These are phyloP conservation scores for Xylaria telfairii DNA, from an alignment of 495 filamentous ascomycete genomes.

Conservation along the genomic window DNA sequence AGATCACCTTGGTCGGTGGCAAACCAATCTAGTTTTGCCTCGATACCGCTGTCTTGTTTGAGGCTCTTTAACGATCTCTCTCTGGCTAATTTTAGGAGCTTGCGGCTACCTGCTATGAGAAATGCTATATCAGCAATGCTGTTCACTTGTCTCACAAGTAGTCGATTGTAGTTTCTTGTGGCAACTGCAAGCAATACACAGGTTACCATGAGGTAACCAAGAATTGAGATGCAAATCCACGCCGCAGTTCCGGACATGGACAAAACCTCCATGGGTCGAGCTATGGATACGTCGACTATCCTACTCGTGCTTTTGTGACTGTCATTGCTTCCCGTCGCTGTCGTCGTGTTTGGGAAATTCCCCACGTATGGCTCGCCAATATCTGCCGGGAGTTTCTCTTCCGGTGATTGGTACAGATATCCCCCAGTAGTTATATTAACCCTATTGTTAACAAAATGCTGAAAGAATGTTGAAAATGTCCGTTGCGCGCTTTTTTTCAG, in stretches of 20 bases:
- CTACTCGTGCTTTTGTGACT: slow-evolving; percentile 25
- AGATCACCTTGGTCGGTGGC: slow-evolving; percentile 3
- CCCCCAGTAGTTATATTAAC: slow-evolving; percentile 35
- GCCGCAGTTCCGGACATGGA: slow-evolving; percentile 43
- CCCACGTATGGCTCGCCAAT: slow-evolving; percentile 6
- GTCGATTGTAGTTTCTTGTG: slow-evolving; percentile 15
- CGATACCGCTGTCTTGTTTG: slow-evolving; percentile 7
- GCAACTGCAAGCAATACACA: slow-evolving; percentile 33
- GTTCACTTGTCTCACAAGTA: slow-evolving; percentile 27
- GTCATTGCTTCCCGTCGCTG: neutral
- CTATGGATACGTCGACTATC: slow-evolving; percentile 25
- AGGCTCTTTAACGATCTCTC: slow-evolving; percentile 15
- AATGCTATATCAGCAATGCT: slow-evolving; percentile 34
- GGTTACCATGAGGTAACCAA: slow-evolving; percentile 42
- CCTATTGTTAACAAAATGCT: slow-evolving; percentile 45
- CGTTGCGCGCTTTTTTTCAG: slow-evolving; percentile 34
- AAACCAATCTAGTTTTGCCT: slow-evolving; percentile 26
- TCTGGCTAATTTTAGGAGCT: slow-evolving; percentile 23
- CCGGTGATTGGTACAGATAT: slow-evolving; percentile 42
- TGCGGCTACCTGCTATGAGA: slow-evolving; percentile 31
- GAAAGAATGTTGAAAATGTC: slow-evolving; percentile 47
- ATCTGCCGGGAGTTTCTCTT: slow-evolving; percentile 36
- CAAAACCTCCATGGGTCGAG: slow-evolving; percentile 38
- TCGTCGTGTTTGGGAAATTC: neutral
- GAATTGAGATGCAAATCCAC: slow-evolving; percentile 45